These are phyloP conservation scores for Cokeromyces recurvatus DNA, from an alignment of 371 early-diverging fungal species.

Conservation along the genomic window DNA sequence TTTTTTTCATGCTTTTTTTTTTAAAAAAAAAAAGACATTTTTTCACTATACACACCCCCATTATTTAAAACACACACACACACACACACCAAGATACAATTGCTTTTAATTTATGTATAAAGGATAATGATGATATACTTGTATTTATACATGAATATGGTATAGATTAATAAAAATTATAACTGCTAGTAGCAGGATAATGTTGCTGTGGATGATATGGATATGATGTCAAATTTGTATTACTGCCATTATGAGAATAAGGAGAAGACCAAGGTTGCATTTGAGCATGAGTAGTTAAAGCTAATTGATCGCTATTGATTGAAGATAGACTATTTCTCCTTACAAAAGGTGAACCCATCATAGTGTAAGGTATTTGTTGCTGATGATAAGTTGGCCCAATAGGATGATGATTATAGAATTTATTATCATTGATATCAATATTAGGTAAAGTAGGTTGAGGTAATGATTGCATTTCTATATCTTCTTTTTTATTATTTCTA, in stretches of 20 bases:
- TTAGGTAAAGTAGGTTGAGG: slow-evolving; percentile 24
- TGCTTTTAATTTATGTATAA: no score
- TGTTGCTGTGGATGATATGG: no score
- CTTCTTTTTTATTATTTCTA: slow-evolving; percentile 5
- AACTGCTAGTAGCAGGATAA: no score
- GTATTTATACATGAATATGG: no score
- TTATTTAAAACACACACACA: no score
- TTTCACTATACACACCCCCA: no score
- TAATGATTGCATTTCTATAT: slow-evolving; percentile 16
- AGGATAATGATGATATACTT: no score
- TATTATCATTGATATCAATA: background rate
- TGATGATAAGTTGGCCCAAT: slow-evolving; percentile 9
- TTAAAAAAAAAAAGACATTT: no score
- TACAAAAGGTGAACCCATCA: slow-evolving; percentile 5
- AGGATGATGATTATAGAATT: background rate
- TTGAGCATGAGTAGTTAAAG: slow-evolving; percentile 20
- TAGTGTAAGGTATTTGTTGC: background rate
- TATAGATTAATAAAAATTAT: no score
- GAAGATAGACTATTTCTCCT: slow-evolving; percentile 23
- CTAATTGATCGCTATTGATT: slow-evolving; percentile 21
- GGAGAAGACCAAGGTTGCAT: slow-evolving; percentile 14
- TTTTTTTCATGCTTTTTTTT: no score
- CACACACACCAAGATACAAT: no score
- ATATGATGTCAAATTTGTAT: no score
- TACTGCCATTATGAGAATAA: background rate